phyloP scores from a whole-genome alignment of 306 rosid genomes.

The Cicer pinnatifidum region DNA sequence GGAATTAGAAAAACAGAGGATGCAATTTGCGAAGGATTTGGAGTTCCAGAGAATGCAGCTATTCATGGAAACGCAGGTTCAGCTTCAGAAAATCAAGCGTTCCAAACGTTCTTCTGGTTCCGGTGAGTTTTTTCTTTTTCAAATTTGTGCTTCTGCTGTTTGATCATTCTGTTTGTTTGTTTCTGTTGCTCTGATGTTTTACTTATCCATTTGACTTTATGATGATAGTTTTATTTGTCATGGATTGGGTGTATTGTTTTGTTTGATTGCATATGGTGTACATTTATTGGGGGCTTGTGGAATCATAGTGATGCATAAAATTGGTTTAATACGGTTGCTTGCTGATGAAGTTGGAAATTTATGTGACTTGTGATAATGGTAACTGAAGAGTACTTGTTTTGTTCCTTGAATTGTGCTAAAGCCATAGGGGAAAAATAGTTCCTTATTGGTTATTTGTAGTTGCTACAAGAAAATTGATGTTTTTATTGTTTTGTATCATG shows the following conservation, averaged over 20 bases:
- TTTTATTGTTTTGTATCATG: slow-evolving; percentile 10
- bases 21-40: slow-evolving; percentile 79
- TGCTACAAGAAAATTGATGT: background rate
- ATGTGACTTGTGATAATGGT: slow-evolving; percentile 29
- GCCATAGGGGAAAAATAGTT: background rate
- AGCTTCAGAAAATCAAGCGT: slow-evolving; percentile 66
- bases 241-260: slow-evolving; percentile 15
- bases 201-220: slow-evolving; percentile 2
- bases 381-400: background rate
- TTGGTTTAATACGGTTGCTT: slow-evolving; percentile 12
- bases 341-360: background rate
- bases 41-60: slow-evolving; percentile 76
- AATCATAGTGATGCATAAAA: background rate
- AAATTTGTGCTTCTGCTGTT: background rate
- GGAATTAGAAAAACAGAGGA: slow-evolving; percentile 82
- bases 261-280: slow-evolving; percentile 9
- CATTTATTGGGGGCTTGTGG: background rate
- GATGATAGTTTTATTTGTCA: slow-evolving; percentile 11
- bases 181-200: background rate
- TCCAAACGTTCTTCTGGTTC: slow-evolving; percentile 57
- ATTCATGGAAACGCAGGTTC: slow-evolving; percentile 72
- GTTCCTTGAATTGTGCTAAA: background rate
- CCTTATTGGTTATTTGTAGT: slow-evolving; percentile 16
- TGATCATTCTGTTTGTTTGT: background rate
- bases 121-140: slow-evolving; percentile 47